A percentile compares a stretch with the other conserved stretches of the same genome.
Evolutionary conservation across 1,284 basidiomycete genomes (phyloP).

Genomic region (Xerocomus amazonicus): DNA sequence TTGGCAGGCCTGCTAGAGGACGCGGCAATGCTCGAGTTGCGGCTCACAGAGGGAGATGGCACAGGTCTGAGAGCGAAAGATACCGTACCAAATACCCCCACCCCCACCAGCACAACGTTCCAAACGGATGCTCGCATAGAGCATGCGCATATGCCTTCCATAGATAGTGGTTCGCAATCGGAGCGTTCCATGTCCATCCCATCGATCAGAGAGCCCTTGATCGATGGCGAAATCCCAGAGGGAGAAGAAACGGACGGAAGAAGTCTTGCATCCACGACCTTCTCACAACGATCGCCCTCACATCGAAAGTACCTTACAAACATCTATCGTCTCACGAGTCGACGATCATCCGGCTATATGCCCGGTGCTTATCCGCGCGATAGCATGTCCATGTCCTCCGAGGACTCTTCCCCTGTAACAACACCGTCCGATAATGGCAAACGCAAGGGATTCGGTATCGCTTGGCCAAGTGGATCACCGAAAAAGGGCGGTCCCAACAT

Average conservation of each 20-base stretch:
- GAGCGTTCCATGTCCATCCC: conserved; percentile 29
- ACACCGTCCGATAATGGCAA: conserved; percentile 45
- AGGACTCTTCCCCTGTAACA: conserved; percentile 47
- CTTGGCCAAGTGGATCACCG: conserved; percentile 45
- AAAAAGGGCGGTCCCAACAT: conserved; percentile 43
- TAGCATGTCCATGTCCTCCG: conserved; percentile 53
- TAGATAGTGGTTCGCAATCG: conserved; percentile 25
- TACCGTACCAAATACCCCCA: conserved; percentile 11
- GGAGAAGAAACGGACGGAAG: conserved; percentile 30
- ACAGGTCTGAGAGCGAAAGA: conserved; percentile 21
- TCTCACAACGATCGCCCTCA: conserved; percentile 32
- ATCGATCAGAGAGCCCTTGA: conserved; percentile 29
- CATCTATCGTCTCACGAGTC: conserved; percentile 43
- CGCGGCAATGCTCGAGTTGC: conserved; percentile 48
- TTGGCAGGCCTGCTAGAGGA: conserved; percentile 47
- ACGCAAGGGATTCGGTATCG: conserved; percentile 32
- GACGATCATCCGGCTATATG: conserved; percentile 33
- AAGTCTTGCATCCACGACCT: conserved; percentile 33
- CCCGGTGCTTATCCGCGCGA: conserved; percentile 41
- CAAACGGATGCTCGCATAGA: conserved; percentile 20
- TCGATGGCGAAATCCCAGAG: conserved; percentile 30
- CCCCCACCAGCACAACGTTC: conserved; percentile 28
- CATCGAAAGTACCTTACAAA: conserved; percentile 44
- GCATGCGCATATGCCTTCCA: conserved; percentile 9
- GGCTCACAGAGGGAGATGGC: conserved; percentile 41